Evolutionary conservation across 768 basidiomycete genomes (phyloP), one percentile per base, ranked within the genome.

Genomic region (Phanerochaete sordida): DNA sequence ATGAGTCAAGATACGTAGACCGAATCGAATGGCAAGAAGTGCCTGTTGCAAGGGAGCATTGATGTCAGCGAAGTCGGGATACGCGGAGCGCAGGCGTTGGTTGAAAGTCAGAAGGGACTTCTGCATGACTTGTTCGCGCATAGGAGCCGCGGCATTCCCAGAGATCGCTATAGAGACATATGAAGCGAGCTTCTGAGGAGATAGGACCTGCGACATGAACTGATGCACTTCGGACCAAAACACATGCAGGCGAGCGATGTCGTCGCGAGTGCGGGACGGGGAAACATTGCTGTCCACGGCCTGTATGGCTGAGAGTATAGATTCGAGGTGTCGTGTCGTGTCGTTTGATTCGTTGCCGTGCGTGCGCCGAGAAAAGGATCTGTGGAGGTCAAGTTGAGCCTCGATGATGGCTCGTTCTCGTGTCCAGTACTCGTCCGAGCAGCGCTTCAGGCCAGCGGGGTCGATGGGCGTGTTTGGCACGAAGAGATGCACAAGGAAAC

Each of bases 401-500:
- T 68, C 62, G 2, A 91, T 64, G 26, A 75, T 65, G 1, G 69
- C 63, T 31, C 75, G 65, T 56, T 84, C 77, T 51, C 76, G 67
- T 28, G 69, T 66, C 69, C 80, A 77, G 28, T 85, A 83, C 30
- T 75, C 70, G 1, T 68, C 66, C 0, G 76, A 74, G 50, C 76
- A 81, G 53, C 76, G 79, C 56, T 85, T 79, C 33, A 87, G 80
- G 24, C 85, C 85, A 7, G 87, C 85, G 27, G 97, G 97, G 70
- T 99, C 97, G 51, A 98, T 74, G 2, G 95, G 93, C 1, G 84
- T 75, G 70, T 93, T 82, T 0, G 97, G 94, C 39, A 98, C 78
- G 68, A 88, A 88, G 21, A 95, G 80, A 3, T 87, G 77, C 24
- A 93, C 69, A 26, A 95, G 72, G 56, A 86, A 64, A 19, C 77